Evolutionary conservation across 2,329 filamentous ascomycete species (phyloP), one percentile per base, ranked within the genome.

Genomic region (Diaporthe sp.): DNA sequence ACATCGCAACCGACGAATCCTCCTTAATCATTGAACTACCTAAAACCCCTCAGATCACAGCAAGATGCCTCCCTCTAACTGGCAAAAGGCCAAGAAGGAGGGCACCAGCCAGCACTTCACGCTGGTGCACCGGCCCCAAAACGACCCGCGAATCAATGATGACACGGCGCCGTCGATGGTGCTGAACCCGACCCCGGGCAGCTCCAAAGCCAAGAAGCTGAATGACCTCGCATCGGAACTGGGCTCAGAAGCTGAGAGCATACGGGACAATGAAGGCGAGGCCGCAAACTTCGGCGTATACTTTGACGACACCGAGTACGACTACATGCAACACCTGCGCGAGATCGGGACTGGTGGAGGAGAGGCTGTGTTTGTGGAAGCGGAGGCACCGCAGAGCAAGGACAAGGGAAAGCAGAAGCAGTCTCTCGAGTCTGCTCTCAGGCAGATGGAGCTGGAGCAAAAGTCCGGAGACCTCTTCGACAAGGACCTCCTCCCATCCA

Each of bases 261-360:
- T 98, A 77, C 92, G 96, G 78, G 90, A 91, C 73, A 98, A 99
- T 83, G 97, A 99, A 84, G 97, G 97, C 79, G 96, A 99, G 85
- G 97, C 97, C 12, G 97, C 97, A 78, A 94, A 94, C 82, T 92
- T 98, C 84, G 97, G 97, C 77, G 91, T 99, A 77, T 99, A 94
- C 87, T 99, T 90, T 83, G 97, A 99, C 84, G 97, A 99, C 84
- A 93, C 94, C 77, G 91, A 94, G 81, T 99, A 99, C 85, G 97
- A 99, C 84, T 99, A 99, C 86, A 99, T 99, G 97, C 97, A 99
- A 84, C 97, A 99, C 84, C 87, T 99, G 88, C 93, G 95, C 72
- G 97, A 98, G 79, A 86, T 99, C n/a, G 92, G 92, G 73, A 84
- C 87, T 56, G 94, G 90, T 8, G 91, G 91, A 32, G 94, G 94